Percentiles rank a stretch among this genome's conserved stretches.
phyloP scores from a whole-genome alignment of 345 rosid species.

The Populus tremula region DNA sequence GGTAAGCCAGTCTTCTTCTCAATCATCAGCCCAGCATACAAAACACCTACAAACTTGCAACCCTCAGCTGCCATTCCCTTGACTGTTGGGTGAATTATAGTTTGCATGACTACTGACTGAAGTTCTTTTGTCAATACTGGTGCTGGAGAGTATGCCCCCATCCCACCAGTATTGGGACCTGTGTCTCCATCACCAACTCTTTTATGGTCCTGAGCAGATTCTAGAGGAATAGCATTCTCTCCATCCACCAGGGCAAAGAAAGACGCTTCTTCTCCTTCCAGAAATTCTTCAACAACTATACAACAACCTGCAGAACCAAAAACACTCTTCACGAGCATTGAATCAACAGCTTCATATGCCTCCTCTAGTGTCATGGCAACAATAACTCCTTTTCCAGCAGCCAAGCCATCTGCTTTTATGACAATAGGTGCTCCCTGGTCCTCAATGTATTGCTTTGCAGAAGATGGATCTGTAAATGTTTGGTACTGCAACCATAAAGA shows the following conservation, averaged over 20 bases:
- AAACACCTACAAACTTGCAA: slow-evolving; percentile 86
- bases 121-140: slow-evolving; percentile 74
- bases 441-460: slow-evolving; percentile 66
- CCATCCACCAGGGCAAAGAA: slow-evolving; percentile 94
- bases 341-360: slow-evolving; percentile 84
- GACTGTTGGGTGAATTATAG: slow-evolving; percentile 83
- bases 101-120: slow-evolving; percentile 67
- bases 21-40: slow-evolving; percentile 91
- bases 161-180: slow-evolving; percentile 95
- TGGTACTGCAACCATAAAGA: slow-evolving; percentile 47
- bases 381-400: slow-evolving; percentile 92
- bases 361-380: slow-evolving; percentile 79
- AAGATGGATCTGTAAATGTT: slow-evolving; percentile 62
- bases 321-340: slow-evolving; percentile 69
- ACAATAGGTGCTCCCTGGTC: slow-evolving; percentile 84
- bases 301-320: slow-evolving; percentile 88
- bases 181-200: slow-evolving; percentile 96
- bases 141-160: slow-evolving; percentile 97
- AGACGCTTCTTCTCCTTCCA: slow-evolving; percentile 96
- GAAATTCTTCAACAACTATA: slow-evolving; percentile 72
- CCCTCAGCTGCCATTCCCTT: slow-evolving; percentile 92
- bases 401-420: slow-evolving; percentile 91
- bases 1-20: slow-evolving; percentile 91
- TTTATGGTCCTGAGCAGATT: slow-evolving; percentile 96
- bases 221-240: slow-evolving; percentile 82